phyloP scores from a whole-genome alignment of 176 grass and related monocot genomes.

The Stipa capillata region DNA sequence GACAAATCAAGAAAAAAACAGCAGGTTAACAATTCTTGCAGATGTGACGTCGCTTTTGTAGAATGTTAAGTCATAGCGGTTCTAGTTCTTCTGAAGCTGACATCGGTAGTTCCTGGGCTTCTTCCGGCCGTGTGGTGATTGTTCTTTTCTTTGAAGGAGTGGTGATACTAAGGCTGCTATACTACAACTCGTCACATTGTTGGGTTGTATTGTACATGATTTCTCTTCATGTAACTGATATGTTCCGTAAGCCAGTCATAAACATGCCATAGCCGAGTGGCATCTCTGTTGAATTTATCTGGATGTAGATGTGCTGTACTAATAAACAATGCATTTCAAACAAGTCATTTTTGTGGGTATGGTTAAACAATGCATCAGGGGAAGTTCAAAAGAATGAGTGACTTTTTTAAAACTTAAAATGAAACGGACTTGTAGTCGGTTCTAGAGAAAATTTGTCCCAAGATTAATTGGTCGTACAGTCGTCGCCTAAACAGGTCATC shows the following conservation, averaged over 20 bases:
- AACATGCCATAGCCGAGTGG: background rate
- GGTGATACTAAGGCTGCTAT: no score
- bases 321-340: conserved; percentile 6
- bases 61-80: background rate
- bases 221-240: no score
- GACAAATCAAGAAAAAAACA: background rate
- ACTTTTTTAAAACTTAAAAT: no score
- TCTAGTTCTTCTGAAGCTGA: background rate
- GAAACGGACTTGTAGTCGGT: no score
- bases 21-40: background rate
- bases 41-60: background rate
- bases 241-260: background rate
- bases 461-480: no score
- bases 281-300: background rate
- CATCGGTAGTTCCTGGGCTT: background rate
- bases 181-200: conserved; percentile 8
- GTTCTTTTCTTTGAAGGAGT: background rate
- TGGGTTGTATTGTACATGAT: conserved; percentile 25
- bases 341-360: background rate
- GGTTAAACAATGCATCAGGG: background rate
- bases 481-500: no score
- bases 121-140: background rate
- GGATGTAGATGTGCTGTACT: conserved; percentile 7
- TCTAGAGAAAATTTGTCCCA: no score
- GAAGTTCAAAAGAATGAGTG: no score